These are phyloP conservation scores for Isoetes taiwanensis DNA, from an alignment of 75 land plant species.

Conservation along the genomic window DNA sequence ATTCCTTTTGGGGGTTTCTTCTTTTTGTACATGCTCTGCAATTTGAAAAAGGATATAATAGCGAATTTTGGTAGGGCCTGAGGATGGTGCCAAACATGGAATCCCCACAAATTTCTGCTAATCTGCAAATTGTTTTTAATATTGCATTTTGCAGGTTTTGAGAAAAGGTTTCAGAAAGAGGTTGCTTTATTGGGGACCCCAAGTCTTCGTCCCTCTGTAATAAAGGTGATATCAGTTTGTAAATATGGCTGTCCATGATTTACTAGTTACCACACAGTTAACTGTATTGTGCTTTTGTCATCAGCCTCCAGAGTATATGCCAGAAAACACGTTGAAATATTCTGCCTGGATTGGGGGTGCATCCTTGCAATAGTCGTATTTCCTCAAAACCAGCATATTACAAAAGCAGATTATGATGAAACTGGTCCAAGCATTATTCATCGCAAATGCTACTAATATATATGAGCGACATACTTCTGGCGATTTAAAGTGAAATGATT, in stretches of 20 bases:
- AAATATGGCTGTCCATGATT: too few species aligned
- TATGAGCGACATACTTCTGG: too few species aligned
- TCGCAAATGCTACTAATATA: conserved; percentile 81
- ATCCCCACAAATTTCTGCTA: too few species aligned
- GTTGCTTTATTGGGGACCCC: conserved; percentile 60
- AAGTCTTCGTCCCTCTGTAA: conserved; percentile 67
- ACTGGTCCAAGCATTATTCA: conserved; percentile 85
- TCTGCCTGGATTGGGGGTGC: conserved; percentile 99
- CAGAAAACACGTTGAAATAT: conserved; percentile 66
- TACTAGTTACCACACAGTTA: too few species aligned
- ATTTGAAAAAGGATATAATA: too few species aligned
- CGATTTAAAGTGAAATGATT: too few species aligned
- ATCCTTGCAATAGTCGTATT: conserved; percentile 92
- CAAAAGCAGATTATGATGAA: conserved; percentile 96
- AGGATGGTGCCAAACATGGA: too few species aligned
- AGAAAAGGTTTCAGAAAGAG: conserved; percentile 94
- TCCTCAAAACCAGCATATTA: conserved; percentile 95
- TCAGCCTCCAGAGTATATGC: conserved; percentile 99
- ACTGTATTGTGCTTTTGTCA: too few species aligned
- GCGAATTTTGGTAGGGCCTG: too few species aligned
- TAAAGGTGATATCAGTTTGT: too few species aligned
- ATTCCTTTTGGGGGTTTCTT: too few species aligned
- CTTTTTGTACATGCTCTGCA: too few species aligned
- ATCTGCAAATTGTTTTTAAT: neutral
- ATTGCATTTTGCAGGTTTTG: conserved; percentile 54